phyloP scores from a whole-genome alignment of 176 grass and related monocot genomes.

The Ampelocalamus luodianensis region DNA sequence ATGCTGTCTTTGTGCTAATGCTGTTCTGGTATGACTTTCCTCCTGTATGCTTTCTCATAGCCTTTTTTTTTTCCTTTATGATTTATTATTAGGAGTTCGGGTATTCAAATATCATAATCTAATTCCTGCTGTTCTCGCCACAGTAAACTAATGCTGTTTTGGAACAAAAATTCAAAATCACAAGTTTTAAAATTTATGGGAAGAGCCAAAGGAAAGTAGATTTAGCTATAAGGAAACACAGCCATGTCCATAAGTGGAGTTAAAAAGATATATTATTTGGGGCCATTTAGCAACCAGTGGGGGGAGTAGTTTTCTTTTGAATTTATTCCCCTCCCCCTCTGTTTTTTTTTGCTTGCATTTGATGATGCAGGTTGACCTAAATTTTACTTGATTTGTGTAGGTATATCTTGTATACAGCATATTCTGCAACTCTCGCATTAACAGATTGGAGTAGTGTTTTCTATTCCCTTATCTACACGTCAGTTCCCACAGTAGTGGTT shows the following conservation, averaged over 20 bases:
- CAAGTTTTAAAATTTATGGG: neutral
- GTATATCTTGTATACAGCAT: constrained; percentile 93
- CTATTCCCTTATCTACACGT: constrained; percentile 99
- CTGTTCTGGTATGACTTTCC: constrained; percentile 79
- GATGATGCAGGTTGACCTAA: constrained; percentile 25
- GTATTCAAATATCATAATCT: constrained; percentile 31
- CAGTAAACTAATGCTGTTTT: constrained; percentile 15
- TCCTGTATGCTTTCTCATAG: neutral
- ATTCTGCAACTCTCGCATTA: constrained; percentile 92
- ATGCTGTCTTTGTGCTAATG: constrained; percentile 98
- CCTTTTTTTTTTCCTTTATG: constrained; percentile 13
- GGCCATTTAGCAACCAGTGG: neutral
- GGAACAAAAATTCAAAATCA: neutral
- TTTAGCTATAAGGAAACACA: neutral
- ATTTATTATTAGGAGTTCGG: constrained; percentile 29
- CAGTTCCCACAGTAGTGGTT: constrained; percentile 87
- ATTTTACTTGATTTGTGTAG: constrained; percentile 50
- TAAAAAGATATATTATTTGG: neutral
- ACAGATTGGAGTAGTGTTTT: constrained; percentile 99
- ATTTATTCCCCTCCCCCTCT: neutral
- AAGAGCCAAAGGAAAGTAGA: neutral
- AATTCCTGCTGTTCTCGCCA: neutral
- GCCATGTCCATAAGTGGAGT: neutral
- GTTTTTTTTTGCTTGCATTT: constrained; percentile 12
- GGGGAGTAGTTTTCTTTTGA: neutral